Evolutionary conservation across 2,329 filamentous ascomycete species (phyloP).

Genomic region (Daldinia sp.): DNA sequence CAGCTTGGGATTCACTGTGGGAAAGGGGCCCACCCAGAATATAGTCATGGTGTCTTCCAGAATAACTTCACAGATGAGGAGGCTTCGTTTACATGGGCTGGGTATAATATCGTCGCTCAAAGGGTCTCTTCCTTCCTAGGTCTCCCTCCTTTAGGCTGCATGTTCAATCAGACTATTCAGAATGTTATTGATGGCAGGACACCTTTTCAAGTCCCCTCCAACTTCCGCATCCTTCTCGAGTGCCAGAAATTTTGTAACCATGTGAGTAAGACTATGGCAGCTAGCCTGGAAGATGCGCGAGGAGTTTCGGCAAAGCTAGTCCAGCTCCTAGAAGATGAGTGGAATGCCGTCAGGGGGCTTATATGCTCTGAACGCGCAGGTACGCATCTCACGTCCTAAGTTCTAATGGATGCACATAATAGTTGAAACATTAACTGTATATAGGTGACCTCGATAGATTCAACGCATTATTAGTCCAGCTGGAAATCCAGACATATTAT

Average conservation of each 20-base stretch:
- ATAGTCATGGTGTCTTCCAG: constrained; percentile 59
- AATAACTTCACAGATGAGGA: constrained; percentile 64
- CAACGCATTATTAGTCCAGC: constrained; percentile 61
- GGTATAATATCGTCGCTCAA: constrained; percentile 65
- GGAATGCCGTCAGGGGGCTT: constrained; percentile 60
- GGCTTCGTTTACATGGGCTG: constrained; percentile 65
- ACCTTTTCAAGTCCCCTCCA: constrained; percentile 57
- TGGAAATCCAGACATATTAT: constrained; percentile 68
- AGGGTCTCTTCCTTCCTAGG: constrained; percentile 61
- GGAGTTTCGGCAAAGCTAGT: constrained; percentile 62
- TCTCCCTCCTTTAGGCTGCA: constrained; percentile 58
- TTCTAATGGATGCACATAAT: neutral
- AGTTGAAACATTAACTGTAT: constrained; percentile 25
- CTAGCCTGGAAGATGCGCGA: constrained; percentile 60
- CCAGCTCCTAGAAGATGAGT: constrained; percentile 64
- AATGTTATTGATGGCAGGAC: constrained; percentile 57
- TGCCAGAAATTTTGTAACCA: constrained; percentile 65
- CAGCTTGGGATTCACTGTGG: constrained; percentile 66
- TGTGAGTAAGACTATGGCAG: constrained; percentile 61
- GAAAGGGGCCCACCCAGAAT: constrained; percentile 63
- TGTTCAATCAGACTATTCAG: constrained; percentile 65
- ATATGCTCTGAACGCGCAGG: constrained; percentile 62
- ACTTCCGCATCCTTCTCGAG: constrained; percentile 62
- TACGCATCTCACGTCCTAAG: constrained; percentile 42
- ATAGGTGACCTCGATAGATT: constrained; percentile 61